Evolutionary conservation across 2,329 filamentous ascomycete species (phyloP).

Genomic region (Ophiostoma fasciatum): DNA sequence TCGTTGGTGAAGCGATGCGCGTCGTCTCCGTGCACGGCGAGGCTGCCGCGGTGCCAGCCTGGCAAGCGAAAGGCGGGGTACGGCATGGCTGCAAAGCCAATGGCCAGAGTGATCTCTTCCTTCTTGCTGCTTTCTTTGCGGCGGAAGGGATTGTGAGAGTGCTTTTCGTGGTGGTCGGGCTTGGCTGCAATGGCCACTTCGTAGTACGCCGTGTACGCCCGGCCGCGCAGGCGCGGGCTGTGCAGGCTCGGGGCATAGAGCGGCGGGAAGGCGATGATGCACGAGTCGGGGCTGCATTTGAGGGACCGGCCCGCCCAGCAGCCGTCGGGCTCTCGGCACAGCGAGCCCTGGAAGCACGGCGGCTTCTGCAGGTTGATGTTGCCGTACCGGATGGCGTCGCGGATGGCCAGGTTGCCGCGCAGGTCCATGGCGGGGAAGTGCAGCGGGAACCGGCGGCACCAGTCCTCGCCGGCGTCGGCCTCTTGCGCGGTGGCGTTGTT

Average conservation of each 20-base stretch:
- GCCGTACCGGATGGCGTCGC: conserved; percentile 31
- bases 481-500: conserved; percentile 42
- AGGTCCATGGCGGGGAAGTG: conserved; percentile 30
- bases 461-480: conserved; percentile 46
- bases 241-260: conserved; percentile 49
- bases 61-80: conserved; percentile 67
- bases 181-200: conserved; percentile 34
- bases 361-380: conserved; percentile 42
- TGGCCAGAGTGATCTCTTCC: conserved; percentile 36
- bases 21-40: conserved; percentile 70
- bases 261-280: conserved; percentile 53
- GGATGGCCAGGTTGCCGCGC: conserved; percentile 4
- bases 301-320: conserved; percentile 32
- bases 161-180: background rate
- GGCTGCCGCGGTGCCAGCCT: conserved; percentile 62
- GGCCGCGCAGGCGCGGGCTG: conserved; percentile 27
- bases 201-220: conserved; percentile 48
- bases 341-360: conserved; percentile 28
- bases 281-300: conserved; percentile 39
- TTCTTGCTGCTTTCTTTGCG: conserved; percentile 24
- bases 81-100: conserved; percentile 59
- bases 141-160: no score
- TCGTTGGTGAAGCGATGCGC: conserved; percentile 65
- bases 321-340: conserved; percentile 32
- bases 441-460: conserved; percentile 49